Evolutionary conservation across 2,329 filamentous ascomycete genomes (phyloP).

Genomic region (Penicillium sp.): DNA sequence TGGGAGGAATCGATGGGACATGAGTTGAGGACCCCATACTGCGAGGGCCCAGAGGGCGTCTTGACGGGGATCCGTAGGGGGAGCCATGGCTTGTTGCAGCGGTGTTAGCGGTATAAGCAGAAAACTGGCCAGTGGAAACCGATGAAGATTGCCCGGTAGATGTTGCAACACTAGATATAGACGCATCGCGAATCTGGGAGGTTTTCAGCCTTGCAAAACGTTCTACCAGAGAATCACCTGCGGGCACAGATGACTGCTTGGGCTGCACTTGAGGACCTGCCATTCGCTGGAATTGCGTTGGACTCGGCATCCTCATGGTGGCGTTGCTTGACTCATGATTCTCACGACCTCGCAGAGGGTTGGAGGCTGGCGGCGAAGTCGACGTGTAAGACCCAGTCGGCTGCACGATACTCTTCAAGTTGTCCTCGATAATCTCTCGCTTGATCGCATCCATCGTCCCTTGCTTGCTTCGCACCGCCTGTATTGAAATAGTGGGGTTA

Average conservation of each 20-base stretch:
- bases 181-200: conserved; percentile 23
- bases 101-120: conserved; percentile 26
- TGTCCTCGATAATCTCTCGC: conserved; percentile 48
- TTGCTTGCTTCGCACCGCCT: conserved; percentile 50
- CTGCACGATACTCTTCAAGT: conserved; percentile 38
- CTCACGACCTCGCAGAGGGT: conserved; percentile 33
- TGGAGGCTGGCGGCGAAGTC: conserved; percentile 21
- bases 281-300: conserved; percentile 44
- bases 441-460: conserved; percentile 51
- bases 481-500: conserved; percentile 19
- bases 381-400: conserved; percentile 28
- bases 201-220: conserved; percentile 50
- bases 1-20: conserved; percentile 52
- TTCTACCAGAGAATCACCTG: conserved; percentile 47
- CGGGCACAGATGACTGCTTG: conserved; percentile 36
- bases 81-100: conserved; percentile 21
- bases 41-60: conserved; percentile 50
- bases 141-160: conserved; percentile 12
- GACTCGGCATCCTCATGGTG: conserved; percentile 49
- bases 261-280: conserved; percentile 31
- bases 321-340: conserved; percentile 26
- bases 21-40: conserved; percentile 49
- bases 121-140: conserved; percentile 25
- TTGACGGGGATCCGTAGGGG: conserved; percentile 31
- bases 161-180: conserved; percentile 3